Percentiles rank a stretch among this genome's conserved stretches.
phyloP scores from a whole-genome alignment of 768 basidiomycete genomes.

The Amanita rubescens region DNA sequence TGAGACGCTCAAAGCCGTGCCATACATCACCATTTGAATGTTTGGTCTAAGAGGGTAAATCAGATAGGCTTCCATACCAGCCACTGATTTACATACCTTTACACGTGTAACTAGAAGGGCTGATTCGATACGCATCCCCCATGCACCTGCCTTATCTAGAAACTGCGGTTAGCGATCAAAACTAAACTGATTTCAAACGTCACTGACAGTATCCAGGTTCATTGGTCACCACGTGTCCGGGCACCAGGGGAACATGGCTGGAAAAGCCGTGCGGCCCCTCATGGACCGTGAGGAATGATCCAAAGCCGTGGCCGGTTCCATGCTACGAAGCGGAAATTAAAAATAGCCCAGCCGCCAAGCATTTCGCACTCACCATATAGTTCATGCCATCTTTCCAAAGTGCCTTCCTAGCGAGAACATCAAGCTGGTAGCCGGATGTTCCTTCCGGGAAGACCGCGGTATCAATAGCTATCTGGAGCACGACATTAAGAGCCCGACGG shows the following conservation, averaged over 20 bases:
- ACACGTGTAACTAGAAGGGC: constrained; percentile 66
- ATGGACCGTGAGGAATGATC: constrained; percentile 79
- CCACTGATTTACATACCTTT: constrained; percentile 31
- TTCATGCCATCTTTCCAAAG: constrained; percentile 84
- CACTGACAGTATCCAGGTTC: constrained; percentile 88
- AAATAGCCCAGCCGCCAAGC: neutral
- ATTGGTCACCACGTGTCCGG: constrained; percentile 91
- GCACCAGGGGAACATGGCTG: constrained; percentile 56
- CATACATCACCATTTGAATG: constrained; percentile 66
- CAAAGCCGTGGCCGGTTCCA: constrained; percentile 89
- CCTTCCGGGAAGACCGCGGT: constrained; percentile 86
- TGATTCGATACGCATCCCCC: constrained; percentile 91
- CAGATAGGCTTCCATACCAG: neutral
- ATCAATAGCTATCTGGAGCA: constrained; percentile 78
- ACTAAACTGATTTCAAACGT: no score
- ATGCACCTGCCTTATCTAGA: constrained; percentile 23
- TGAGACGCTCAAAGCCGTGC: constrained; percentile 89
- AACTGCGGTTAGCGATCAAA: neutral
- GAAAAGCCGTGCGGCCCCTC: constrained; percentile 81
- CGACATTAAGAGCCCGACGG: constrained; percentile 13
- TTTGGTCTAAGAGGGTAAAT: constrained; percentile 43
- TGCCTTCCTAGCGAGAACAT: constrained; percentile 84
- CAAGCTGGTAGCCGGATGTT: constrained; percentile 74
- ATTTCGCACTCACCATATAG: constrained; percentile 43
- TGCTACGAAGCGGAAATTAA: constrained; percentile 41